A percentile compares a stretch with the other conserved stretches of the same genome.
These are phyloP conservation scores for Elsinoe australis DNA, from an alignment of 2,329 filamentous ascomycete species.

Conservation along the genomic window DNA sequence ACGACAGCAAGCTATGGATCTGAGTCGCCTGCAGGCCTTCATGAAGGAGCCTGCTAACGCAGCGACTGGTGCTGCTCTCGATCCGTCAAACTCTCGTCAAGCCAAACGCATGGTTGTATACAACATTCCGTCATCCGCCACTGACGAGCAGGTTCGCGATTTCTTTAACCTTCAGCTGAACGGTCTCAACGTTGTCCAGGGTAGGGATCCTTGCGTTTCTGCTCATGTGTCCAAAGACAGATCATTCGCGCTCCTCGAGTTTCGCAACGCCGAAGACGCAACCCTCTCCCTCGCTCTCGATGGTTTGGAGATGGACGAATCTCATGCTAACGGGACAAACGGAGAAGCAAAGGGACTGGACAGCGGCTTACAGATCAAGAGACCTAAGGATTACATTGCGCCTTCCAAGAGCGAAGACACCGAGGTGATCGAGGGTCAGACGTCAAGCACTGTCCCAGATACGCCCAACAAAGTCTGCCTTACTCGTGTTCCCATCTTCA, in stretches of 20 bases:
- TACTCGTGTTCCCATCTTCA: slow-evolving; percentile 77
- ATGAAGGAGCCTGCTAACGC: slow-evolving; percentile 78
- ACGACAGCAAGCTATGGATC: slow-evolving; percentile 90
- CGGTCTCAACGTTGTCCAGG: slow-evolving; percentile 84
- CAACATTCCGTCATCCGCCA: slow-evolving; percentile 66
- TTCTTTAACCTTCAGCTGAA: slow-evolving; percentile 98
- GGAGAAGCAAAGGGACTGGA: slow-evolving; percentile 47
- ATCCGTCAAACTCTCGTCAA: slow-evolving; percentile 87
- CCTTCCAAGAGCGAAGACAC: slow-evolving; percentile 68
- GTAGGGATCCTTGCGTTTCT: slow-evolving; percentile 73
- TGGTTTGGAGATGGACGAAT: slow-evolving; percentile 77
- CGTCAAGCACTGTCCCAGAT: slow-evolving; percentile 77
- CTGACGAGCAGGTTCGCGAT: slow-evolving; percentile 64
- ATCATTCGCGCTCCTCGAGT: slow-evolving; percentile 81
- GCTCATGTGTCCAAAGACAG: slow-evolving; percentile 74
- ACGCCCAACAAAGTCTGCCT: slow-evolving; percentile 93
- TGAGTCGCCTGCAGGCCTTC: slow-evolving; percentile 85
- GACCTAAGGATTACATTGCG: slow-evolving; percentile 96
- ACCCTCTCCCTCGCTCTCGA: slow-evolving; percentile 87
- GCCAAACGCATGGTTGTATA: slow-evolving; percentile 84
- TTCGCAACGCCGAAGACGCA: slow-evolving; percentile 77
- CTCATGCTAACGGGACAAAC: slow-evolving; percentile 47
- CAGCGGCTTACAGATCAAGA: slow-evolving; percentile 63
- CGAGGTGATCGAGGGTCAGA: slow-evolving; percentile 64
- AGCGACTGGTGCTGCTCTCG: slow-evolving; percentile 68